phyloP scores from a whole-genome alignment of 2,329 filamentous ascomycete species.

The Pseudohalonectria lignicola region DNA sequence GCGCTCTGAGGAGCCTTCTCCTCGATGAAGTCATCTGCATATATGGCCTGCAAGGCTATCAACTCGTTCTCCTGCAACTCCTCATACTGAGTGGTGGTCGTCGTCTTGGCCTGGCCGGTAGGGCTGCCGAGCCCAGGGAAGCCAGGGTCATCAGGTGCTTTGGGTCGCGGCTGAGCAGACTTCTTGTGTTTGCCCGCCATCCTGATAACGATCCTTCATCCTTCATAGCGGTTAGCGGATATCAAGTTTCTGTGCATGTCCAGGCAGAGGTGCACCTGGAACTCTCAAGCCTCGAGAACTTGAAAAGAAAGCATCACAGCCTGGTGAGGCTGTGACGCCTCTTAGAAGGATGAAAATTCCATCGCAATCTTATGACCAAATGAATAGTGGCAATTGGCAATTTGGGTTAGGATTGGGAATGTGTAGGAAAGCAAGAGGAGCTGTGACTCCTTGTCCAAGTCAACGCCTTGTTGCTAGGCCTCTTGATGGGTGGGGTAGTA shows the following conservation, averaged over 20 bases:
- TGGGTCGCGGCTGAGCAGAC: slow-evolving; percentile 20
- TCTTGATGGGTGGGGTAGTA: too few relatives aligned
- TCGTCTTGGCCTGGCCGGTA: too few relatives aligned
- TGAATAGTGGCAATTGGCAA: too few relatives aligned
- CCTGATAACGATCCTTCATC: too few relatives aligned
- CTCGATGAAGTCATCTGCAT: slow-evolving; percentile 75
- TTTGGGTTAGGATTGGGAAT: background rate
- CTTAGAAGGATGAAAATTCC: slow-evolving; percentile 30
- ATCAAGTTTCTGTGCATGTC: too few relatives aligned
- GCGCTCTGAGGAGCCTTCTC: slow-evolving; percentile 60
- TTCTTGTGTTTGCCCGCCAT: slow-evolving; percentile 47
- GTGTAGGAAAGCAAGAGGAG: background rate
- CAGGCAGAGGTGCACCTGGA: too few relatives aligned
- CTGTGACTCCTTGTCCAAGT: background rate
- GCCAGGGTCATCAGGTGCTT: slow-evolving; percentile 31
- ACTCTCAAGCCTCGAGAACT: background rate
- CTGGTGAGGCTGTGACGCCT: slow-evolving; percentile 34
- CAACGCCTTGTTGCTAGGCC: too few relatives aligned
- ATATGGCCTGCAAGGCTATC: slow-evolving; percentile 76
- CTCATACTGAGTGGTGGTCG: slow-evolving; percentile 50
- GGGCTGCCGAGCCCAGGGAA: slow-evolving; percentile 41
- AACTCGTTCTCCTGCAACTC: slow-evolving; percentile 84
- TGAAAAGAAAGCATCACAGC: slow-evolving; percentile 34
- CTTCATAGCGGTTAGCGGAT: too few relatives aligned
- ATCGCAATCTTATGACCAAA: too few relatives aligned